phyloP scores from a whole-genome alignment of 345 rosid species.

The Moricandia arvensis region DNA sequence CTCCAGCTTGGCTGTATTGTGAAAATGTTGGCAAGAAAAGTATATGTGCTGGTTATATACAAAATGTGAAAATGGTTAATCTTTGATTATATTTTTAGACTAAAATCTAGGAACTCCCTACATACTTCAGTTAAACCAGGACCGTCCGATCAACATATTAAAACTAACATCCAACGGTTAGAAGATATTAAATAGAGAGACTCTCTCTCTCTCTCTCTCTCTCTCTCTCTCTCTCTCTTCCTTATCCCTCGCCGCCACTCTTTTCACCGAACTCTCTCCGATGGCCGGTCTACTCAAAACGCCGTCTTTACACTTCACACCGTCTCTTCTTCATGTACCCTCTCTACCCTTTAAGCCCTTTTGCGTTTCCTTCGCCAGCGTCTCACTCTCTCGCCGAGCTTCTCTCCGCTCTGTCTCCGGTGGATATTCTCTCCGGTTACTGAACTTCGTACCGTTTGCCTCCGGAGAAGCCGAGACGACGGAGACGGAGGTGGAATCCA shows the following conservation, averaged over 20 bases:
- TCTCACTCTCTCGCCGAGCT: constrained; percentile 28
- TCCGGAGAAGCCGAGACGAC: constrained; percentile 69
- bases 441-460: constrained; percentile 49
- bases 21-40: not conserved
- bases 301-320: constrained; percentile 48
- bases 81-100: not conserved
- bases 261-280: not conserved
- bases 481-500: constrained; percentile 46
- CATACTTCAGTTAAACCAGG: not conserved
- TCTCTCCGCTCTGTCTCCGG: constrained; percentile 40
- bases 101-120: not conserved
- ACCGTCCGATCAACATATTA: not conserved
- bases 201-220: not conserved
- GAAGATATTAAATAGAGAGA: not conserved
- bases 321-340: constrained; percentile 35
- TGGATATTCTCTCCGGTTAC: constrained; percentile 42
- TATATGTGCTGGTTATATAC: not conserved
- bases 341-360: constrained; percentile 34
- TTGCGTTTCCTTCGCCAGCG: constrained; percentile 42
- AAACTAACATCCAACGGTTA: not conserved
- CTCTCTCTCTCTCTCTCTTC: not conserved
- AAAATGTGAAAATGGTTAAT: not conserved
- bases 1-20: not conserved
- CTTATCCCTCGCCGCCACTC: constrained; percentile 23
- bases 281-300: constrained; percentile 79